These are phyloP conservation scores for Ceratocystis harringtonii DNA, from an alignment of 2,329 filamentous ascomycete species.

Conservation along the genomic window DNA sequence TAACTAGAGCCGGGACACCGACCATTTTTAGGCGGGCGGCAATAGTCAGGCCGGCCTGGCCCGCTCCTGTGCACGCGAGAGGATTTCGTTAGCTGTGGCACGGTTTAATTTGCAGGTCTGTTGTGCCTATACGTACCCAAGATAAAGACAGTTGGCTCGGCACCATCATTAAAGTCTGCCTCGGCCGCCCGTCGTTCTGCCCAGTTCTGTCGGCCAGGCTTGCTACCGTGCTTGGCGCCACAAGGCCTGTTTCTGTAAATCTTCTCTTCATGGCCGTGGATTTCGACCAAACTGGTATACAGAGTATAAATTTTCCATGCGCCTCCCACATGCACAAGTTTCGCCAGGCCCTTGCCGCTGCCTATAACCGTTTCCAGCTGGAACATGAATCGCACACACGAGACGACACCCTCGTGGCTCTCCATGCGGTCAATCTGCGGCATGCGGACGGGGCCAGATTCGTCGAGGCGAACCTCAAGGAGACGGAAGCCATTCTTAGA, in stretches of 20 bases:
- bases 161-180: conserved; percentile 31
- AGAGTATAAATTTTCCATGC: conserved; percentile 49
- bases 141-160: conserved; percentile 44
- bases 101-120: neutral
- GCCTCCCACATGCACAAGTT: conserved; percentile 31
- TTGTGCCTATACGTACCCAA: conserved; percentile 32
- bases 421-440: conserved; percentile 36
- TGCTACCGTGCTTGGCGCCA: conserved; percentile 42
- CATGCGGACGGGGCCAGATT: conserved; percentile 27
- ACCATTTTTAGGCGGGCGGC: conserved; percentile 47
- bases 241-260: conserved; percentile 33
- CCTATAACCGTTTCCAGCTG: conserved; percentile 39
- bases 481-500: conserved; percentile 29
- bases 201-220: conserved; percentile 43
- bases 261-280: conserved; percentile 40
- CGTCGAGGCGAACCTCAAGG: conserved; percentile 32
- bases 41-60: conserved; percentile 43
- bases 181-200: conserved; percentile 36
- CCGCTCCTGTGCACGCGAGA: conserved; percentile 31
- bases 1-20: conserved; percentile 38
- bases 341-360: conserved; percentile 39
- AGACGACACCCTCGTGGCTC: conserved; percentile 27
- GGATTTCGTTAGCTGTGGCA: conserved; percentile 6
- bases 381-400: conserved; percentile 43
- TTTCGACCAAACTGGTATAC: conserved; percentile 41